These are phyloP conservation scores for Phialophora tarda DNA, from an alignment of 2,329 filamentous ascomycete species.

Conservation along the genomic window DNA sequence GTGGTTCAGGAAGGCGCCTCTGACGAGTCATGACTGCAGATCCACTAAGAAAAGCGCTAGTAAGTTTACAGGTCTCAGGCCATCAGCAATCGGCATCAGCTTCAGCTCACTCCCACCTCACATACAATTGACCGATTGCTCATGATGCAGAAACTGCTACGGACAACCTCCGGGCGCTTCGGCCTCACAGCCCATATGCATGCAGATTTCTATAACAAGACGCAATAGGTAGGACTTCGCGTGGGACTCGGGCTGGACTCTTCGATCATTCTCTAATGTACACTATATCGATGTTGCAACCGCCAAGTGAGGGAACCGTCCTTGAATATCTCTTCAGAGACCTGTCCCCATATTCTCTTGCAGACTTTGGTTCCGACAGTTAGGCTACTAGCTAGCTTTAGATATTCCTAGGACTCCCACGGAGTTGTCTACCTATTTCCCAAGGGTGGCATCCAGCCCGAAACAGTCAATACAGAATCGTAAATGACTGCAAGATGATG, in stretches of 20 bases:
- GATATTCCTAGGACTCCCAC: too few species aligned
- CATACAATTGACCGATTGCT: not conserved
- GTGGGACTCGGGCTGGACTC: not conserved
- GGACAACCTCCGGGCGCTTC: not conserved
- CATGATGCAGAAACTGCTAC: not conserved
- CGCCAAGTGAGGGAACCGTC: conserved; percentile 12
- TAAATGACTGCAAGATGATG: not conserved
- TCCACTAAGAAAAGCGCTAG: conserved; percentile 9
- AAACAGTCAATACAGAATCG: conserved; percentile 2
- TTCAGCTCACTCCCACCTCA: not conserved
- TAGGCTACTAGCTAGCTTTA: too few species aligned
- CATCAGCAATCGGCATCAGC: not conserved
- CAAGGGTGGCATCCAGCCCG: not conserved
- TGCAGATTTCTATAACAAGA: not conserved
- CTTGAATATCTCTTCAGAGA: conserved; percentile 14
- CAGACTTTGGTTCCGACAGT: too few species aligned
- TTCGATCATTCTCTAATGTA: not conserved
- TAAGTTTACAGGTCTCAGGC: conserved; percentile 10
- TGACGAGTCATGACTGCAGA: conserved; percentile 14
- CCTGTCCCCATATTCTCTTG: conserved; percentile 15
- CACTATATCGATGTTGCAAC: not conserved
- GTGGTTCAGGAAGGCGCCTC: conserved; percentile 1
- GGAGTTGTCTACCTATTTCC: conserved; percentile 3
- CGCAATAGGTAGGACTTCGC: not conserved
- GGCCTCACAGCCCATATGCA: not conserved